These are phyloP conservation scores for Amanita pseudoporphyria DNA, from an alignment of 768 basidiomycete genomes.

Conservation along the genomic window DNA sequence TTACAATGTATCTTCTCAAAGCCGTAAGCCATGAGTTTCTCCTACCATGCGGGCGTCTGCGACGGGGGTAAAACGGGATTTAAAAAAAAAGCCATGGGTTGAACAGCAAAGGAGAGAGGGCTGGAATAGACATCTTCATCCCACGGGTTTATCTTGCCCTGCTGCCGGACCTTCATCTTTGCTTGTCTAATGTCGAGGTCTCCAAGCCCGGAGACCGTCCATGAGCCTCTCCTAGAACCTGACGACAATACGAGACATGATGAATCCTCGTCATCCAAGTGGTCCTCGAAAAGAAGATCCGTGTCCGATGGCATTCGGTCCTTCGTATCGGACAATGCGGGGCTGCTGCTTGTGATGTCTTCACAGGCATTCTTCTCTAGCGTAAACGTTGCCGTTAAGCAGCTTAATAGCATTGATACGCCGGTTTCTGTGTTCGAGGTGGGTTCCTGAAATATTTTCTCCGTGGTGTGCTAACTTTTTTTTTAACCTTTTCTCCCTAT, in stretches of 20 bases:
- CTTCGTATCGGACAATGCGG: background rate
- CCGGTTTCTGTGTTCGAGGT: background rate
- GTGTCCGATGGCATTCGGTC: background rate
- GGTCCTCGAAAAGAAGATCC: background rate
- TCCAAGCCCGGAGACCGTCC: background rate
- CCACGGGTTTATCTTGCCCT: background rate
- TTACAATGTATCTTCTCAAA: constrained; percentile 1
- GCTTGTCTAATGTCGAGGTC: background rate
- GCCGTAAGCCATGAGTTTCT: too few relatives aligned
- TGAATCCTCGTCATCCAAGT: background rate
- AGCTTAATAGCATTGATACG: background rate
- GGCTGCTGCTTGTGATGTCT: background rate
- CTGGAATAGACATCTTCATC: background rate
- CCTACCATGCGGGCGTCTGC: too few relatives aligned
- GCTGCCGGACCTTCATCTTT: background rate
- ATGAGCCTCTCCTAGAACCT: background rate
- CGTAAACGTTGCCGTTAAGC: background rate
- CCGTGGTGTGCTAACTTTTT: background rate
- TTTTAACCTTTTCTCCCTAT: background rate
- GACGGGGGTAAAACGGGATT: too few relatives aligned
- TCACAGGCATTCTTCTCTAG: constrained; percentile 4
- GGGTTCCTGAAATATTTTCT: background rate
- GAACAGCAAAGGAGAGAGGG: background rate
- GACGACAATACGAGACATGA: background rate
- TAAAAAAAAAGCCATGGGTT: too few relatives aligned